These are phyloP conservation scores for Euptelea pleiosperma DNA, from an alignment of 164 flowering plant genomes.

Conservation along the genomic window DNA sequence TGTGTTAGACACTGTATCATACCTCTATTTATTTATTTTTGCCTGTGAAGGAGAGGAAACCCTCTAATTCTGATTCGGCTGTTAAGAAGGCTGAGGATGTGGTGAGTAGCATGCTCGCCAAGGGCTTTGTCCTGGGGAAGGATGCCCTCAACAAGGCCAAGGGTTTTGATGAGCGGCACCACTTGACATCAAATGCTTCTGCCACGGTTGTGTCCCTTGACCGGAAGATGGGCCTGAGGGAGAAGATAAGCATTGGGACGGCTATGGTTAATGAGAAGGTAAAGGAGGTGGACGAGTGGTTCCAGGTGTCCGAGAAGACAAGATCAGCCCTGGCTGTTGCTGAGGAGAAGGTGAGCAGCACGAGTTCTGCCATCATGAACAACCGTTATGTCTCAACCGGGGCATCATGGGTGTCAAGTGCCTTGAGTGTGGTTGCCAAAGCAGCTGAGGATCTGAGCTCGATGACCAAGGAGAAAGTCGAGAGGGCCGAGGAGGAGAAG, in stretches of 20 bases:
- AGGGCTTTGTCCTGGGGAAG: conserved; percentile 74
- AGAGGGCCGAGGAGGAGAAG: conserved; percentile 69
- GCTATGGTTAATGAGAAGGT: conserved; percentile 60
- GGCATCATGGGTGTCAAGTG: conserved; percentile 69
- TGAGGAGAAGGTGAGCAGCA: conserved; percentile 64
- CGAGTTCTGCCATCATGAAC: conserved; percentile 64
- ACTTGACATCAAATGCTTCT: conserved; percentile 59
- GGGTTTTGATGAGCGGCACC: conserved; percentile 58
- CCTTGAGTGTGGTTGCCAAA: conserved; percentile 49
- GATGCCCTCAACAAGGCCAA: conserved; percentile 78
- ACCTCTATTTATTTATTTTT: background rate
- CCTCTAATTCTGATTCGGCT: conserved; percentile 26
- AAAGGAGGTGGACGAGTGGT: conserved; percentile 60
- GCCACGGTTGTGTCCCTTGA: conserved; percentile 64
- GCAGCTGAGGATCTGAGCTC: conserved; percentile 66
- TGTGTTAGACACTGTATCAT: too few relatives aligned
- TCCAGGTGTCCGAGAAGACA: conserved; percentile 61
- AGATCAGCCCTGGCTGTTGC: conserved; percentile 59
- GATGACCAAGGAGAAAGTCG: conserved; percentile 70
- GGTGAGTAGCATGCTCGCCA: conserved; percentile 79
- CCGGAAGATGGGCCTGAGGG: conserved; percentile 54
- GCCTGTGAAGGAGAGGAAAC: conserved; percentile 26
- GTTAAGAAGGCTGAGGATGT: conserved; percentile 68
- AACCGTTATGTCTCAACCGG: conserved; percentile 61
- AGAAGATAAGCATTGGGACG: conserved; percentile 60